Percentiles rank a stretch among this genome's conserved stretches.
Conservation (phyloP, 1,284 basidiomycete genomes). For the Trametes versicolor region DNA sequence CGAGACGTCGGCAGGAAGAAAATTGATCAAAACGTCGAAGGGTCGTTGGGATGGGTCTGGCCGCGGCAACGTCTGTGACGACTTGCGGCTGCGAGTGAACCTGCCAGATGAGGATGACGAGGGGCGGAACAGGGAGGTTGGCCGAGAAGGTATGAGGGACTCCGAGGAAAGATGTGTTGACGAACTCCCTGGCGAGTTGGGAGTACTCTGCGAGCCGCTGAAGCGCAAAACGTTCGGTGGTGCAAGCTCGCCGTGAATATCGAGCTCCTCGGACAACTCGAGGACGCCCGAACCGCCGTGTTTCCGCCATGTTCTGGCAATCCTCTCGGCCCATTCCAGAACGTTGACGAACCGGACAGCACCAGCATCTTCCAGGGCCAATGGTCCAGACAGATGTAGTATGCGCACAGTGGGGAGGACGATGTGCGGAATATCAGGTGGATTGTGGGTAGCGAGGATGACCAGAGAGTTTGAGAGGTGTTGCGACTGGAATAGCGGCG, state of each 20-base stretch:
- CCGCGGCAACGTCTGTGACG: slow-evolving; percentile 33
- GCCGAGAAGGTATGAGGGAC: slow-evolving; percentile 21
- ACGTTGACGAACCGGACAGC: slow-evolving; percentile 60
- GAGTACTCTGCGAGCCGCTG: slow-evolving; percentile 38
- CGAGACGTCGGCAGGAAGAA: slow-evolving; percentile 46
- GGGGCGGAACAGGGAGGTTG: slow-evolving; percentile 25
- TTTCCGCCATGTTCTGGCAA: slow-evolving; percentile 57
- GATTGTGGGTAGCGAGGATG: slow-evolving; percentile 59
- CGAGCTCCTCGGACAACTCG: slow-evolving; percentile 46
- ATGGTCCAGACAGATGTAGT: slow-evolving; percentile 54
- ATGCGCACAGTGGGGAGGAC: slow-evolving; percentile 53
- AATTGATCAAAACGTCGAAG: slow-evolving; percentile 54
- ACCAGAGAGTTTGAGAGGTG: slow-evolving; percentile 57
- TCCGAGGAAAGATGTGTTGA: slow-evolving; percentile 30
- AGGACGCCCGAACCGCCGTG: slow-evolving; percentile 45
- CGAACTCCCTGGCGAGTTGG: slow-evolving; percentile 39
- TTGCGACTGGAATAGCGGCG: slow-evolving; percentile 55
- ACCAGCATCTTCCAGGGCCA: slow-evolving; percentile 55
- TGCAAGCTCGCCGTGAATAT: slow-evolving; percentile 37
- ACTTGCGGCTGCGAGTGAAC: slow-evolving; percentile 21
- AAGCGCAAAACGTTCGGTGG: slow-evolving; percentile 38
- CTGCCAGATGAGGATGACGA: slow-evolving; percentile 25
- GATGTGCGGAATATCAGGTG: slow-evolving; percentile 48
- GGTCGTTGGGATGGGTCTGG: slow-evolving; percentile 49
- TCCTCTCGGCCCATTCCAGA: slow-evolving; percentile 62